These are phyloP conservation scores for Cadophora gregata DNA, from an alignment of 2,329 filamentous ascomycete genomes.

Conservation along the genomic window DNA sequence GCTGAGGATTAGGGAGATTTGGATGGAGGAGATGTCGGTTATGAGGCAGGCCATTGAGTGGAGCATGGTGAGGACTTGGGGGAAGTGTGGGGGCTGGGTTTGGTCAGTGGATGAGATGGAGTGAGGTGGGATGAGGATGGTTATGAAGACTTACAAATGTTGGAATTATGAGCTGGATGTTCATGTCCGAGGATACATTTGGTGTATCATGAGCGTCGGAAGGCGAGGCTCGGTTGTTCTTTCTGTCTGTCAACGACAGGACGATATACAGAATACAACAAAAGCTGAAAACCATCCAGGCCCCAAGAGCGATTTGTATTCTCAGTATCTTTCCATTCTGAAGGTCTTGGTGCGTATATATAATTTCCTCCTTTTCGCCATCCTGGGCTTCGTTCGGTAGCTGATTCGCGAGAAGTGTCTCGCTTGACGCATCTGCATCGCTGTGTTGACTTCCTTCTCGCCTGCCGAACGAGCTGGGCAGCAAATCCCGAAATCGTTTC, in stretches of 20 bases:
- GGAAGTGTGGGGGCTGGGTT: not conserved
- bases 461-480: not conserved
- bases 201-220: not conserved
- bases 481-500: not conserved
- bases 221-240: not conserved
- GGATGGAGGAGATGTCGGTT: not conserved
- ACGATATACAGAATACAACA: conserved; percentile 7
- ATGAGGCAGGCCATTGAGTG: conserved; percentile 16
- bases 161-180: not conserved
- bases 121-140: not conserved
- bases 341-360: not conserved
- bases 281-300: conserved; percentile 5
- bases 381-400: not conserved
- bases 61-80: conserved; percentile 8
- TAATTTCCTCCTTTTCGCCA: not conserved
- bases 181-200: not conserved
- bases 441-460: not conserved
- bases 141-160: not conserved
- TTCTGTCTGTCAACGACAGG: not conserved
- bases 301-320: not conserved
- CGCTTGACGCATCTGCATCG: not conserved
- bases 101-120: not conserved
- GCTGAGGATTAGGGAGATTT: conserved; percentile 1
- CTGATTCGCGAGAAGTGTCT: not conserved
- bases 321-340: not conserved